Evolutionary conservation across 2,329 filamentous ascomycete species (phyloP), one percentile per base, ranked within the genome.

Genomic region (Paracoccidioides brasiliensis): DNA sequence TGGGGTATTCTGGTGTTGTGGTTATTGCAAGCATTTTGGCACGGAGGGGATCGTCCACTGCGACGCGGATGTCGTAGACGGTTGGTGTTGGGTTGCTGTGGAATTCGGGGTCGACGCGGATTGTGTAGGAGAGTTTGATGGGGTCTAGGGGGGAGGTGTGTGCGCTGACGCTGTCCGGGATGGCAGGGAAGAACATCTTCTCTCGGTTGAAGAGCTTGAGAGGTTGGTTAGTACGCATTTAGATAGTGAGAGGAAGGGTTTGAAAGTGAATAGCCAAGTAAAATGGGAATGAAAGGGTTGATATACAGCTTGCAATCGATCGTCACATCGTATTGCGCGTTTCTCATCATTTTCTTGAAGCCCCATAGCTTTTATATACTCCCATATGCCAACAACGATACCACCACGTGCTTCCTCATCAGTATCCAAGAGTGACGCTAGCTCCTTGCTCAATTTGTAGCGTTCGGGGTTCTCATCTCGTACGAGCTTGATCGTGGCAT

Each of bases 321-420:
- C 85, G 66, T 98, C 91, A 66, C 93, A 97, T 42, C 88, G 85
- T 63, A 98, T 91, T 58, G 87, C 86, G 59, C 93, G 82, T 75
- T 93, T 93, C 68, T 98, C 93, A 58, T 97, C 91, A 61, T 95
- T 90, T 67, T 96, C 91, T 69, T 95, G 89, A 49, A 98, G 76
- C 15, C 85, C 84, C 76, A 88, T 86, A 22, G 87, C 78, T 63
- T 88, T 85, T 61, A 95, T 87, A 65, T 98, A 98, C 67, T 96
- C 90, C 89, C 90, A 98, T 37, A 98, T 80, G 12, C 87, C 90
- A 78, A 94, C 88, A 33, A 95, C 83, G 5, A 90, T 86, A 59
- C 93, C 90, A 42, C 89, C 85, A 35, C 90, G 84, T 33, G 93
- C 91, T 52, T 89, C 91, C 70, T 95, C 89, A 51, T 83, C 79